Conservation (phyloP, 768 basidiomycete species). For the Gyrodon lividus region DNA sequence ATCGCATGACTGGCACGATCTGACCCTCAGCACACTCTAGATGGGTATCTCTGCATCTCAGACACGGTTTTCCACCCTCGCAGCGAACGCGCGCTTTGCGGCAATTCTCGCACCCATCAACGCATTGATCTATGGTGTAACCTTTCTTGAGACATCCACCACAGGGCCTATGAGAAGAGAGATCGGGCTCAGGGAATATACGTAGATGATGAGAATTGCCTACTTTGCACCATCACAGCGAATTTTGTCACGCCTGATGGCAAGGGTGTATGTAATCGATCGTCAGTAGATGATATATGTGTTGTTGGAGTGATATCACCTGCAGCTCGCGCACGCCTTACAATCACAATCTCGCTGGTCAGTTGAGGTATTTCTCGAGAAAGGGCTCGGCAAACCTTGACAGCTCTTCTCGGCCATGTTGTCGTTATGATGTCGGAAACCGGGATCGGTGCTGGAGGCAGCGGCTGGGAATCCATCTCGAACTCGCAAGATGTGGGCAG, state of each 20-base stretch:
- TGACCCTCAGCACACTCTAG: slow-evolving; percentile 50
- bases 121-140: slow-evolving; percentile 50
- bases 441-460: slow-evolving; percentile 40
- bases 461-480: slow-evolving; percentile 36
- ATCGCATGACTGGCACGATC: slow-evolving; percentile 18
- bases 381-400: slow-evolving; percentile 42
- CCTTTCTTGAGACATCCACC: slow-evolving; percentile 56
- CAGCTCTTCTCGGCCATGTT: slow-evolving; percentile 49
- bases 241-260: slow-evolving; percentile 56
- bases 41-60: slow-evolving; percentile 33
- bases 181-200: slow-evolving; percentile 1
- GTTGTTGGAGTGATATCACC: slow-evolving; percentile 29
- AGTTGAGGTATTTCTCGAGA: slow-evolving; percentile 7
- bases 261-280: not conserved
- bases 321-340: slow-evolving; percentile 62
- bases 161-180: slow-evolving; percentile 46
- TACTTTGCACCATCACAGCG: slow-evolving; percentile 57
- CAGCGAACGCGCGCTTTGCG: slow-evolving; percentile 48
- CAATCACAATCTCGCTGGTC: slow-evolving; percentile 1
- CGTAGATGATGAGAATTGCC: slow-evolving; percentile 9
- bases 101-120: slow-evolving; percentile 62
- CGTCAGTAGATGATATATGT: not conserved
- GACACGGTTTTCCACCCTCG: slow-evolving; percentile 38
- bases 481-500: slow-evolving; percentile 26
- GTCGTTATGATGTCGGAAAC: slow-evolving; percentile 50